A percentile compares a stretch with the other conserved stretches of the same genome.
Conservation (phyloP, 1,139 yeast species). For the Nakaseomyces kungkrabaensis region DNA sequence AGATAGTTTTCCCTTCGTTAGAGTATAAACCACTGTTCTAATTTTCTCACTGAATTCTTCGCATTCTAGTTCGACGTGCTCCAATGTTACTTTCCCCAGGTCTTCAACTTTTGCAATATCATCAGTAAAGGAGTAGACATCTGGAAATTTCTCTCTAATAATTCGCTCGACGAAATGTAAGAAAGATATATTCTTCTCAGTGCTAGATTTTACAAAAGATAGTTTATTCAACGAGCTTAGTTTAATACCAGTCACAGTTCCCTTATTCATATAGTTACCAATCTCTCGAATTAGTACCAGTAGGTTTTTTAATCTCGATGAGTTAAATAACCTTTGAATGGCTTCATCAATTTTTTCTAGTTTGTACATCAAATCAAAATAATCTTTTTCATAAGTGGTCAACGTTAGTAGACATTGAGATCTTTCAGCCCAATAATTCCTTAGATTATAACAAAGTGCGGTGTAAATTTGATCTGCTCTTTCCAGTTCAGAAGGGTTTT, state of each 20-base stretch:
- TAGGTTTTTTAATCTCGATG: constrained; percentile 56
- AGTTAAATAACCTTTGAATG: constrained; percentile 46
- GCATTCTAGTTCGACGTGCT: constrained; percentile 67
- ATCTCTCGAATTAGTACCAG: constrained; percentile 71
- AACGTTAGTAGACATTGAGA: constrained; percentile 65
- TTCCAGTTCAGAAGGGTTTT: constrained; percentile 55
- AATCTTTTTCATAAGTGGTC: constrained; percentile 65
- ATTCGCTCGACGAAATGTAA: constrained; percentile 80
- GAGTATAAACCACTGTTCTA: constrained; percentile 44
- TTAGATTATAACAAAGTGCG: constrained; percentile 66
- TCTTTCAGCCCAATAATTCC: constrained; percentile 78
- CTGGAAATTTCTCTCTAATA: constrained; percentile 69
- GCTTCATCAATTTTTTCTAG: constrained; percentile 61
- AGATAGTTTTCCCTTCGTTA: constrained; percentile 66
- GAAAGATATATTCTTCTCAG: constrained; percentile 67
- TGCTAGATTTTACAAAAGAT: constrained; percentile 73
- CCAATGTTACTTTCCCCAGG: constrained; percentile 63
- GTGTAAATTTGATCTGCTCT: constrained; percentile 75
- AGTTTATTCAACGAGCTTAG: constrained; percentile 73
- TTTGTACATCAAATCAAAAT: constrained; percentile 55
- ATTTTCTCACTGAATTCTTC: constrained; percentile 48
- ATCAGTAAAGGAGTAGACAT: constrained; percentile 63
- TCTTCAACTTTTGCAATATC: constrained; percentile 57
- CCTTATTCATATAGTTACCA: constrained; percentile 93
- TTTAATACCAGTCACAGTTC: constrained; percentile 77